phyloP scores from a whole-genome alignment of 2,329 filamentous ascomycete species.

The Elsinoe necatrix region DNA sequence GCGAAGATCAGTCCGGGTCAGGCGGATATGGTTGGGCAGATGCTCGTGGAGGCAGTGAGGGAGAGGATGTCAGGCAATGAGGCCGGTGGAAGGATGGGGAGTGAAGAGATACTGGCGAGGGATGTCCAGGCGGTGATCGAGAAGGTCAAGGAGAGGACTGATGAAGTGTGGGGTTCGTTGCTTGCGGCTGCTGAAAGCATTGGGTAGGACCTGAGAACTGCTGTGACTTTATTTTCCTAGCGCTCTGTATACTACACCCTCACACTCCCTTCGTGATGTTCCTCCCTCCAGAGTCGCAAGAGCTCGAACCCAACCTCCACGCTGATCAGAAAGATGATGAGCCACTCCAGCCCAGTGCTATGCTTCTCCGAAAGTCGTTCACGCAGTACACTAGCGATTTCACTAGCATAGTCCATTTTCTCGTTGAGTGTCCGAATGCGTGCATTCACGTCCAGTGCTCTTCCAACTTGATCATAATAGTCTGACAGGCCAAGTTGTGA shows the following conservation, averaged over 20 bases:
- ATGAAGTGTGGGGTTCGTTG: not conserved
- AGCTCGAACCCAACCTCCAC: slow-evolving; percentile 89
- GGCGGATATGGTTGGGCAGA: not conserved
- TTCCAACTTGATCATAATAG: slow-evolving; percentile 90
- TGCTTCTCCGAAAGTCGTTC: slow-evolving; percentile 88
- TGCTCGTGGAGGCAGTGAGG: not conserved
- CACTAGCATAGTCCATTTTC: slow-evolving; percentile 95
- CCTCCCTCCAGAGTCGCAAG: slow-evolving; percentile 60
- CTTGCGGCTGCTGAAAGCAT: not conserved
- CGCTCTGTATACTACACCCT: no score
- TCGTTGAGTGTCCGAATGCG: slow-evolving; percentile 88
- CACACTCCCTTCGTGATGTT: slow-evolving; percentile 31
- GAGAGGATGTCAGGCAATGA: not conserved
- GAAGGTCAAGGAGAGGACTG: not conserved
- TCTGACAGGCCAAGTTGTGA: slow-evolving; percentile 84
- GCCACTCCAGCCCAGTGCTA: slow-evolving; percentile 80
- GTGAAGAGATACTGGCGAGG: not conserved
- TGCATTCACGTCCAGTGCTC: slow-evolving; percentile 81
- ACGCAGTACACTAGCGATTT: slow-evolving; percentile 81
- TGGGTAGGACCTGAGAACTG: no score
- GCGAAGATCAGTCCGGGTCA: not conserved
- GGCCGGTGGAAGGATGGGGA: not conserved
- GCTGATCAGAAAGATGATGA: slow-evolving; percentile 87
- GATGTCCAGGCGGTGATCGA: not conserved
- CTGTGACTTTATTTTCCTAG: no score